Percentiles rank a stretch among this genome's conserved stretches.
Evolutionary conservation across 225 moss, liverwort and hornwort species (phyloP).

Genomic region (Ulota crispa): DNA sequence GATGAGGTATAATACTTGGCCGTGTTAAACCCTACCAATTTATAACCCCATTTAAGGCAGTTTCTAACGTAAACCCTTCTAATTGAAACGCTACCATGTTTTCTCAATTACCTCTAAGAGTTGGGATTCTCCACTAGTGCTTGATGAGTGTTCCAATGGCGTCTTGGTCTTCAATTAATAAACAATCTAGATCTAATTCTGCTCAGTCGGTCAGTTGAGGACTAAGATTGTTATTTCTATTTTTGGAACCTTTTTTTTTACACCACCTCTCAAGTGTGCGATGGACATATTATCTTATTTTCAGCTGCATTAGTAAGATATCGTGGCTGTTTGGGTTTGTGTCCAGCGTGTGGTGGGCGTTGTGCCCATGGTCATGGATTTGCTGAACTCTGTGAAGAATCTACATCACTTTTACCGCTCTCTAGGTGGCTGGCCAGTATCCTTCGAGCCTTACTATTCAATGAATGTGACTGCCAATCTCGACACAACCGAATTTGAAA

Average conservation of each 20-base stretch:
- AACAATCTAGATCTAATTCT: background rate
- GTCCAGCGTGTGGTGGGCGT: slow-evolving; percentile 88
- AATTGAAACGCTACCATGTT: background rate
- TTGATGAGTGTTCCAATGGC: background rate
- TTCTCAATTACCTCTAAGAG: background rate
- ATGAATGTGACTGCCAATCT: slow-evolving; percentile 71
- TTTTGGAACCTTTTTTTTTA: background rate
- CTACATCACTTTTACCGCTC: slow-evolving; percentile 88
- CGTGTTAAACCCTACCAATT: background rate
- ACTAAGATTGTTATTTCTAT: background rate
- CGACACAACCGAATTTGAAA: slow-evolving; percentile 65
- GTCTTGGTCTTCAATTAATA: background rate
- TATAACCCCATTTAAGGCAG: background rate
- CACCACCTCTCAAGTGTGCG: background rate
- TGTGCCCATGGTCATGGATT: slow-evolving; percentile 93
- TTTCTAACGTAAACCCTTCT: background rate
- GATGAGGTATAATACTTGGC: slow-evolving; percentile 54
- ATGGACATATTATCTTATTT: background rate
- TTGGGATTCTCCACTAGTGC: background rate
- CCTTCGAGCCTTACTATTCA: slow-evolving; percentile 68
- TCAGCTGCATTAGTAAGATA: background rate
- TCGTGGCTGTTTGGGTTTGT: background rate
- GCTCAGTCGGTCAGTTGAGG: background rate
- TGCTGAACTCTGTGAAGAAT: slow-evolving; percentile 63
- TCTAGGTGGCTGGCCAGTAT: slow-evolving; percentile 89